A percentile compares a stretch with the other conserved stretches of the same genome.
phyloP scores from a whole-genome alignment of 495 filamentous ascomycete species.

The Penicillium coprophilum region DNA sequence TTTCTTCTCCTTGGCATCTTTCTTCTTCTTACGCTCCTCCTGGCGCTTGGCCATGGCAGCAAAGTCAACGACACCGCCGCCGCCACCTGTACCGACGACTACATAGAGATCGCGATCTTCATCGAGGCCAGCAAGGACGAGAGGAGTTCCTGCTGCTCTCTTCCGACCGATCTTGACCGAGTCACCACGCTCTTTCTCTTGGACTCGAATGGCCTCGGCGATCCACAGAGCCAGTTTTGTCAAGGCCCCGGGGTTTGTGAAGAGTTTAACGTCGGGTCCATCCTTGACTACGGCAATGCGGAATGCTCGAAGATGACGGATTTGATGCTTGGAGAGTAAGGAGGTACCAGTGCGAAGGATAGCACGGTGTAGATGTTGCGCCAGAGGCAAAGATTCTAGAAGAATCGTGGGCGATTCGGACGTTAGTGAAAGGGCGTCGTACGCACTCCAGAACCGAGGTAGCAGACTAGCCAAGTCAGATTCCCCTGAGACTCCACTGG shows the following conservation, averaged over 20 bases:
- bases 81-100: constrained; percentile 84
- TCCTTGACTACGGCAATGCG: constrained; percentile 96
- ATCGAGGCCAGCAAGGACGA: constrained; percentile 87
- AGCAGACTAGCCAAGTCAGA: constrained; percentile 42
- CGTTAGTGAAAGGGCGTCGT: constrained; percentile 69
- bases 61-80: constrained; percentile 61
- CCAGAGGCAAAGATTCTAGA: constrained; percentile 76
- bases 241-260: constrained; percentile 86
- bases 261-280: constrained; percentile 82
- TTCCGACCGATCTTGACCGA: constrained; percentile 62
- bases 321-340: constrained; percentile 88
- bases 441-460: constrained; percentile 86
- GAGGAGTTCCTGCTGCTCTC: constrained; percentile 63
- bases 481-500: constrained; percentile 22
- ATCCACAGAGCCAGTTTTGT: constrained; percentile 94
- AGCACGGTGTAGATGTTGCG: constrained; percentile 84
- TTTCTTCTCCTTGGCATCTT: constrained; percentile 56
- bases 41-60: constrained; percentile 62
- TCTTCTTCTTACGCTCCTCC: constrained; percentile 61
- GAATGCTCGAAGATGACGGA: constrained; percentile 86
- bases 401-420: constrained; percentile 45
- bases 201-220: constrained; percentile 85
- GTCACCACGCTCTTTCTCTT: constrained; percentile 76
- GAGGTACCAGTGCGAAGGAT: constrained; percentile 92
- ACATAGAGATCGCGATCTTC: constrained; percentile 86